A percentile compares a stretch with the other conserved stretches of the same genome.
Evolutionary conservation across 2,329 filamentous ascomycete species (phyloP).

Genomic region (Bipolaris gigantea): DNA sequence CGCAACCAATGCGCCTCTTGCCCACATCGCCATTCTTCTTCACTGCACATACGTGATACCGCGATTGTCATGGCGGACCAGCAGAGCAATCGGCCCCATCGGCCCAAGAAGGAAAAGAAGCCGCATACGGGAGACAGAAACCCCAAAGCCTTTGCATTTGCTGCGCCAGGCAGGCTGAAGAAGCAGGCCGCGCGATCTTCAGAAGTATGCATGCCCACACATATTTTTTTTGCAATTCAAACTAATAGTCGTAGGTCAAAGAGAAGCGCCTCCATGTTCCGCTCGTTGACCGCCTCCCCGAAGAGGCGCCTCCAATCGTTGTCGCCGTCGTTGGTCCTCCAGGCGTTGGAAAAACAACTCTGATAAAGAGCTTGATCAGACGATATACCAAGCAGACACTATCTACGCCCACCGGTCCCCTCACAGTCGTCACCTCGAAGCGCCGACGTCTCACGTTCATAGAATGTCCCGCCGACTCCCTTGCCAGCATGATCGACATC

Average conservation of each 20-base stretch:
- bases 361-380: constrained; percentile 91
- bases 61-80: constrained; percentile 56
- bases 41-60: neutral
- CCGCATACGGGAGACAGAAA: constrained; percentile 70
- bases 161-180: constrained; percentile 77
- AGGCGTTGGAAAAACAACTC: constrained; percentile 90
- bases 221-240: neutral
- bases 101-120: constrained; percentile 88
- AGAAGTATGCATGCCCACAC: constrained; percentile 56
- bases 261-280: constrained; percentile 97
- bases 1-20: constrained; percentile 2
- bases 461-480: constrained; percentile 90
- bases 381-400: constrained; percentile 96
- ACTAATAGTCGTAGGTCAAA: constrained; percentile 65
- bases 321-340: constrained; percentile 94
- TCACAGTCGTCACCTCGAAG: constrained; percentile 96
- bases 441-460: constrained; percentile 91
- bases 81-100: constrained; percentile 82
- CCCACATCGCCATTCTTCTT: neutral
- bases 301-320: constrained; percentile 90
- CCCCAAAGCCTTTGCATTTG: constrained; percentile 86
- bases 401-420: constrained; percentile 82
- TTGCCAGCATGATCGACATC: constrained; percentile 95
- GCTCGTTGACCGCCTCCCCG: constrained; percentile 90
- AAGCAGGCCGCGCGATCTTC: constrained; percentile 73